Base-by-base conservation (phyloP, 2,329 filamentous ascomycete genomes). In the Exserohilum turcica region DNA sequence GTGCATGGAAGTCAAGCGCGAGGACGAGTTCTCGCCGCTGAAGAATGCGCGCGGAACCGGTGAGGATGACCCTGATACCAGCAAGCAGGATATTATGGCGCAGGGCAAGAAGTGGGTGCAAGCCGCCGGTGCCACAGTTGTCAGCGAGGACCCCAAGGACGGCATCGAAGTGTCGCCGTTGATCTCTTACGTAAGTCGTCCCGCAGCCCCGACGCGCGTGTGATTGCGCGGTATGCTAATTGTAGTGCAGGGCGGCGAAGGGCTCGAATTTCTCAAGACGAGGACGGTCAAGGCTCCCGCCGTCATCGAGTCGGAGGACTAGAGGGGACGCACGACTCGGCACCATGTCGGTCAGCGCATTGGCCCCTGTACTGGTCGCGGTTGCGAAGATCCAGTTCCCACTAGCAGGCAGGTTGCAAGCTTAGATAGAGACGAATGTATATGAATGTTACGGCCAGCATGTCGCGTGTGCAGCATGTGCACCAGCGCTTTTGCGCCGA, bases 11-110 rank as follows among this genome's bases (percentile, higher is more conserved):
- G 94, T 99, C 46, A 91, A 87, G 76, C 91, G 94, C 57, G 92
- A 97, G 80, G 94, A 99, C 65, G 94, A 99, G 78, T 99, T 99
- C 80, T 97, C 92, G 24, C 94, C 94, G 4, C 80, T 99, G 63
- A 99, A 99, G 86, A 99, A 99, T 72, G 86, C 85, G 9, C 83
- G 81, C 59, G 74, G 92, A 48, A 92, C 90, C 35, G 91, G 90
- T 28, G 90, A 96, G 78, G 94, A 99, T 72, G 91, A 97, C 74
- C 90, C 91, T 9, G 92, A 96, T 64, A 99, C 94, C 44, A 96
- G 92, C 82, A 91, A 88, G 78, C 82, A 81, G 61, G 91, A 97
- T 73, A 95, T 97, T 72, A 88, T 96, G 86, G 80, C 82, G 39
- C 94, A 97, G 78, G 94, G 94, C 38, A 86, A 86, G 76, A 87